Conservation (phyloP, 441 rosid species). For the Erodium moschatum region DNA sequence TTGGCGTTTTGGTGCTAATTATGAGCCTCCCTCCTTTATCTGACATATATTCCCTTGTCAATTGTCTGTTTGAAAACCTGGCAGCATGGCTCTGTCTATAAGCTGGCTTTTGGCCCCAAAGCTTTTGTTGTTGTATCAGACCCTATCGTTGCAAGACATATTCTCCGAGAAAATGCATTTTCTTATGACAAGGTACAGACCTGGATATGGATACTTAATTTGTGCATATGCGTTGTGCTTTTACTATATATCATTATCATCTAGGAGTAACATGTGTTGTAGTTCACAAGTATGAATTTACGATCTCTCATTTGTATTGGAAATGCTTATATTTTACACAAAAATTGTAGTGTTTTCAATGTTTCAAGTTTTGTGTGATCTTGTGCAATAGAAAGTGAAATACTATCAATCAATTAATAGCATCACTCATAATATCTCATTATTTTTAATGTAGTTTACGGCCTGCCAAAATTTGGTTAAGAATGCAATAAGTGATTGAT, state of each 20-base stretch:
- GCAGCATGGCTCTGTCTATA: conserved; percentile 89
- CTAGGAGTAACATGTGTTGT: background rate
- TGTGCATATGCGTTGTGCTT: background rate
- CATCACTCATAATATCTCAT: background rate
- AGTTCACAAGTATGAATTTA: background rate
- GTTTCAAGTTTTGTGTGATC: background rate
- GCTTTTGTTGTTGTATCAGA: conserved; percentile 94
- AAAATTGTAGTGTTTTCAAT: background rate
- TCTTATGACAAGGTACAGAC: conserved; percentile 72
- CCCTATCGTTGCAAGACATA: conserved; percentile 73
- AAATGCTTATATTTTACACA: background rate
- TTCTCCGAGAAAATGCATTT: conserved; percentile 80
- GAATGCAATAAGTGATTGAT: background rate
- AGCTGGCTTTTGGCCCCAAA: conserved; percentile 96
- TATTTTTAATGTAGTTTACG: background rate
- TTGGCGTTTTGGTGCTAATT: background rate
- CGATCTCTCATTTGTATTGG: background rate
- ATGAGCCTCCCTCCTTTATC: background rate
- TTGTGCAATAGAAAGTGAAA: background rate
- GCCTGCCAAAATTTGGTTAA: background rate
- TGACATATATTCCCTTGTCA: conserved; percentile 11
- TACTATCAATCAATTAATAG: background rate
- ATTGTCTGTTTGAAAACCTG: conserved; percentile 8
- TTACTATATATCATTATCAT: background rate
- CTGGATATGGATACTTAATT: background rate